Evolutionary conservation across 2,329 filamentous ascomycete species (phyloP).

Genomic region (Ramularia collo-cygni): DNA sequence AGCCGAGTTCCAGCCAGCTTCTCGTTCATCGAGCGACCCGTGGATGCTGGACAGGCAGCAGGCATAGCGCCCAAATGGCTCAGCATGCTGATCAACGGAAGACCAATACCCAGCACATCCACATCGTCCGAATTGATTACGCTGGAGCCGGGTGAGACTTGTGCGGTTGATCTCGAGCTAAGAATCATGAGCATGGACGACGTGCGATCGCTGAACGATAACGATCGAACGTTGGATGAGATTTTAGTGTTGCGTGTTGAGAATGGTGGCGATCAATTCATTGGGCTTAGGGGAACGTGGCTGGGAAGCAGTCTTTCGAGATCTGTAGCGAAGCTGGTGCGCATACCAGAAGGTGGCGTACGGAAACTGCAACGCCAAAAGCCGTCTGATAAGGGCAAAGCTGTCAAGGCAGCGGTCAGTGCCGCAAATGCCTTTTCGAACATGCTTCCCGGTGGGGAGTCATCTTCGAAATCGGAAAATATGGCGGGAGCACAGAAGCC

Average conservation of each 20-base stretch:
- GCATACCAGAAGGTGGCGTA: conserved; percentile 70
- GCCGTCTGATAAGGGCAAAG: conserved; percentile 29
- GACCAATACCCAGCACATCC: conserved; percentile 14
- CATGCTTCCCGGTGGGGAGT: conserved; percentile 4
- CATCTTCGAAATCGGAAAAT: conserved; percentile 1
- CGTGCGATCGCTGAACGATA: conserved; percentile 65
- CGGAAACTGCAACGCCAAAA: conserved; percentile 60
- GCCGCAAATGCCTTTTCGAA: conserved; percentile 12
- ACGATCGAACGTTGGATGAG: conserved; percentile 60
- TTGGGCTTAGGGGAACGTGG: conserved; percentile 74
- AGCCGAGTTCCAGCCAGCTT: conserved; percentile 74
- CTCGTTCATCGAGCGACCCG: conserved; percentile 68
- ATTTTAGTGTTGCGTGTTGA: conserved; percentile 79
- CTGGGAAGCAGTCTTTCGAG: conserved; percentile 74
- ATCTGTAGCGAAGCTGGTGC: conserved; percentile 80
- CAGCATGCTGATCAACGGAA: conserved; percentile 41
- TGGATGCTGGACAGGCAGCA: conserved; percentile 37
- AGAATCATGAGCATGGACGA: conserved; percentile 58
- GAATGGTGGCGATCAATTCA: conserved; percentile 83
- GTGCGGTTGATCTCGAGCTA: conserved; percentile 61
- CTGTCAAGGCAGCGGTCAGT: conserved; percentile 10
- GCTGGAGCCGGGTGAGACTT: conserved; percentile 78
- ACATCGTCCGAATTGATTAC: conserved; percentile 47
- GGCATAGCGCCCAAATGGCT: conserved; percentile 60
- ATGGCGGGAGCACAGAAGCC: conserved; percentile 1